Evolutionary conservation across 352 stramenopile species (phyloP), one percentile per base, ranked within the genome.

Genomic region (Phytophthora foliorum): DNA sequence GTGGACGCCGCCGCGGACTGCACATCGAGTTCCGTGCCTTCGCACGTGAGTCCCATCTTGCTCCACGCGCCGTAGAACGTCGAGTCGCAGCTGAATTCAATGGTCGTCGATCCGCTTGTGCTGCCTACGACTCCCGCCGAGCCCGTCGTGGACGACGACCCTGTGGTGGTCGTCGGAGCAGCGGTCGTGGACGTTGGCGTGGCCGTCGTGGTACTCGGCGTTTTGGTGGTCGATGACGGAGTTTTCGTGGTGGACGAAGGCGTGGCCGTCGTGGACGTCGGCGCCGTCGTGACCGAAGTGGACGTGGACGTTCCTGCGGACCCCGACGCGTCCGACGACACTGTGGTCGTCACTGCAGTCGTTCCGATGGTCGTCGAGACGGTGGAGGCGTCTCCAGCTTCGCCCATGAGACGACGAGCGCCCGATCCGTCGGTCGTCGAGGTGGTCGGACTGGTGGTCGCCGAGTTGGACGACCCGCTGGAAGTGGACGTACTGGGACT

Each of bases 21-120:
- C 11, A 85, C 78, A 36, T 94, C 80, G 13, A 95, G 63, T 10
- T 80, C 61, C 1, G 67, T 56, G 32, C 73, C 83, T 39, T 69
- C 78, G 34, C 88, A 95, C 21, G 74, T 89, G 44, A 95, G 75
- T 6, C 81, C 81, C 67, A 93, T 88, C 45, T 77, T 74, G 21
- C 57, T 45, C 88, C 88, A 95, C 6, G 87, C 86, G n/a, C 82
- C 68, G 71, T 95, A 95, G 64, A 95, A 95, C 21, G 74, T 76
- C 11, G 78, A 73, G 59, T 95, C 86, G 57, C 88, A 95, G 7
- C 59, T 79, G 62, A 95, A 96, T 56, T 84, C 74, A 17, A 88
- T 75, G 6, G 71, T 72, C 22, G 66, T 73, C 0, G 69, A 63
- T 39, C 42, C 44, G 2, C 57, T 41, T 1, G 63, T 48, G 41